These are phyloP conservation scores for Globisporangium rhizosaccharum DNA, from an alignment of 352 stramenopile genomes.

Conservation along the genomic window DNA sequence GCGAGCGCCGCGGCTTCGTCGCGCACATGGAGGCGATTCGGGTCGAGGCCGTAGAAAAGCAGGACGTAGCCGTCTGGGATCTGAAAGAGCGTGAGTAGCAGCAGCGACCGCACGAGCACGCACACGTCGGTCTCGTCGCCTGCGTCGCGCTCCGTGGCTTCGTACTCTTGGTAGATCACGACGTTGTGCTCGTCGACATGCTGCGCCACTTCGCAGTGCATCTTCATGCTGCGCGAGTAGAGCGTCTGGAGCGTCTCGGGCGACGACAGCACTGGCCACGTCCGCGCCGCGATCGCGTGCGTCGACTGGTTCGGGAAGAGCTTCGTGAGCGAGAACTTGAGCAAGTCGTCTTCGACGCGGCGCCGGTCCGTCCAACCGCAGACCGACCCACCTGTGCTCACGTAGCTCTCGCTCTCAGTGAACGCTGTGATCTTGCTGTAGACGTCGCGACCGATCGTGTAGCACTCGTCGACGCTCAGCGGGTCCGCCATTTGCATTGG, in stretches of 20 bases:
- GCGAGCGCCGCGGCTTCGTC: conserved; percentile 17
- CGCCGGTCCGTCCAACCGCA: conserved; percentile 30
- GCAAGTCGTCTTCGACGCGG: conserved; percentile 21
- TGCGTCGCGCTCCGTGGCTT: conserved; percentile 18
- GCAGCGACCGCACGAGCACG: conserved; percentile 21
- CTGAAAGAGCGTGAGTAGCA: conserved; percentile 33
- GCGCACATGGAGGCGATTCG: conserved; percentile 13
- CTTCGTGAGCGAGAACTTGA: conserved; percentile 31
- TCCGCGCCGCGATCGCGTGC: conserved; percentile 13
- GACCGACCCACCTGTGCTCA: conserved; percentile 18
- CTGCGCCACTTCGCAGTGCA: conserved; percentile 26
- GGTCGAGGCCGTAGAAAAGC: conserved; percentile 33
- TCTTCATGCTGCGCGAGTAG: conserved; percentile 29
- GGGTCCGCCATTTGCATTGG: conserved; percentile 18
- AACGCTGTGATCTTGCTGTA: conserved; percentile 26
- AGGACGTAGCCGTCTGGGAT: conserved; percentile 27
- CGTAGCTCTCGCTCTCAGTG: conserved; percentile 15
- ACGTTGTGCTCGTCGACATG: conserved; percentile 29
- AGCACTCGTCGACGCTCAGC: conserved; percentile 24
- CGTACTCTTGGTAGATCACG: conserved; percentile 33
- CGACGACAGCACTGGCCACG: conserved; percentile 23
- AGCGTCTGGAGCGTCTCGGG: conserved; percentile 16
- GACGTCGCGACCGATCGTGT: conserved; percentile 20
- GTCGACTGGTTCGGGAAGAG: conserved; percentile 13
- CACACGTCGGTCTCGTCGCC: conserved; percentile 9